Evolutionary conservation across 257 asterid genomes (phyloP), one percentile per base, ranked within the genome.

Genomic region (Gynochthodes officinalis): DNA sequence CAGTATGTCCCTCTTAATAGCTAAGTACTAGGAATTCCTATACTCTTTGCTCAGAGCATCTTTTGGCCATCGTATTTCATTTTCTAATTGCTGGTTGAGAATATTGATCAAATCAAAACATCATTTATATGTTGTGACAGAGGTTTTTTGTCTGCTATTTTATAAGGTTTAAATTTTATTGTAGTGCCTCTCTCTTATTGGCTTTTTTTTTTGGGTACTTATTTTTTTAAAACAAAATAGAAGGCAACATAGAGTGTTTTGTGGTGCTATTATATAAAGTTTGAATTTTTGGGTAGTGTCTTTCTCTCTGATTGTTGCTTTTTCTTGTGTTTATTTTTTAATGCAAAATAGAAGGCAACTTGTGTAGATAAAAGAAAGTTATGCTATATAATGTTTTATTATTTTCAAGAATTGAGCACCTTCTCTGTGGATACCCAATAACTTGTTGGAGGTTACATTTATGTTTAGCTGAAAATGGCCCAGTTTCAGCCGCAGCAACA

Each of bases 381-480:
- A 21, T 52, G 63, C 7, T n/a, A 10, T 66, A 8, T 19, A 33
- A 10, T 68, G 43, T 68, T 7, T 19, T 66, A 7, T 21, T 7
- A 37, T 61, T 27, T 12, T 69, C 7, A 19, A 35, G 12, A 21
- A 3, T 57, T 46, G 32, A 13, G 30, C 8, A 52, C 14, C 32
- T 16, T 44, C 25, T 35, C 27, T 5, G 23, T 61, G 57, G 43
- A 50, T 63, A 33, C 27, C 54, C 16, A 52, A 37, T 63, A 15
- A 50, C 33, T n/a, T 39, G 59, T 37, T 69, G 42, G 64, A 52
- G 27, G 50, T 12, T 59, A 32, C 42, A 37, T 61, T 40, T 49
- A 7, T 79, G 71, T 74, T 30, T 76, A 93, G 98, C 43, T 93
- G 84, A 90, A 86, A 84, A 23, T 90, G 75, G 96, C 97, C 28